Base-by-base conservation (phyloP, 2,329 filamentous ascomycete genomes). In the Xylariaceae sp. region DNA sequence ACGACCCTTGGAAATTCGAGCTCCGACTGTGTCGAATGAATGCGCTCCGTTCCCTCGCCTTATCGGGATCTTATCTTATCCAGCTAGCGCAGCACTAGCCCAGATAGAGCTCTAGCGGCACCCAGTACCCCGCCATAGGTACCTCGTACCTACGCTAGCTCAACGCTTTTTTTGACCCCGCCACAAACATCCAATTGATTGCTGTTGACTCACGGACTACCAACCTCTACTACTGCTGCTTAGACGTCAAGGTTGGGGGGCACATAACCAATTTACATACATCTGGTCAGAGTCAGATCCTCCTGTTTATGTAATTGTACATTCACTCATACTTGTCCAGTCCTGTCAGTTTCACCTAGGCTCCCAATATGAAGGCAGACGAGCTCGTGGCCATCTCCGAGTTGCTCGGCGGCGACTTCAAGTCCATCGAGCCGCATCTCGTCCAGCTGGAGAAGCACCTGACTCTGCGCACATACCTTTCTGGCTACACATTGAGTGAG, bases 361-460 rank as follows among this genome's bases (percentile, higher is more conserved):
- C 53, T 30, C 17, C 0, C n/a, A 79, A 67, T 57, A 85, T 85
- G 83, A 84, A 84, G 76, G 72, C 75, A 65, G 79, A 82, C 67
- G 81, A 84, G 73, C 76, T 85, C 65, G 74, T 78, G 62, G 73
- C 78, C 58, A 73, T 85, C 53, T 76, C 80, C 61, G 74, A 74
- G 68, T 77, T 77, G 66, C 76, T 86, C 61, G 74, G 76, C 61
- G 80, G 79, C 45, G 90, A 96, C 75, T 94, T 95, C 78, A 95
- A 94, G 77, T 80, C 87, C 60, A 86, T 92, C 65, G 90, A 94
- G 71, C 82, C 85, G 30, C 81, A 86, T 60, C 82, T 96, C 57
- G 80, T 83, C 68, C 86, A 89, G 66, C 85, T 97, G 63, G 91
- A 97, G 74, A 89, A 90, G 73, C 89, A 96, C 77, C 83, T 97